Base-by-base conservation (phyloP, 192 early-diverging fungal species). In the Gamsiella multidivaricata region DNA sequence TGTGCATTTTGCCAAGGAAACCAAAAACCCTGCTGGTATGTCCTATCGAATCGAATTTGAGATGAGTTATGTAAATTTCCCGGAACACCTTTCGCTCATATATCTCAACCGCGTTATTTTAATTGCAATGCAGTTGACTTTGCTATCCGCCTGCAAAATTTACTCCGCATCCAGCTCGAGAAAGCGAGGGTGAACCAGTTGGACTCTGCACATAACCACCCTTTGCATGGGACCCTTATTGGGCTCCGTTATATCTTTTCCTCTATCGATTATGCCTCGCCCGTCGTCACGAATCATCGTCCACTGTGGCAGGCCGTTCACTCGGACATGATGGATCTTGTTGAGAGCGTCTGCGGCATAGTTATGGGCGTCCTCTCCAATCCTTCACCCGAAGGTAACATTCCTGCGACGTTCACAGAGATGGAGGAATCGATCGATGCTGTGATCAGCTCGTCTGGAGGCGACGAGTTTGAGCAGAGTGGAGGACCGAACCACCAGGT, bases 321-420 rank as follows among this genome's bases (percentile, higher is more conserved):
- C 11, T 49, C 47, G 6, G 81, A 82, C 5, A 69, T 84, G 46
- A 69, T 88, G 20, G 47, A 53, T 15, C 65, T 90, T 29, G 87
- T 90, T 9, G 81, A 89, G 34, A 76, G 65, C 5, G 84, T 88
- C 10, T 88, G 86, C 57, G 74, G 83, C 26, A 82, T 88, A 0
- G 91, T 93, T 7, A 83, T 92, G 74, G 85, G 84, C 8, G 88
- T 95, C 5, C 81, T 94, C 43, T 91, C 93, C 0, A 89, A 89
- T 65, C 85, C 91, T 11, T 93, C 94, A 14, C 94, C 94, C 8
- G 96, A 98, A 72, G 96, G 96, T 33, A 95, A 97, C 58, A 71
- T 96, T 5, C 96, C 95, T 6, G 87, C 90, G 9, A 89, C 91
- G 6, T 90, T 91, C 65, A 86, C 86, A 54, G 91, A 94, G 51